Evolutionary conservation across 306 rosid species (phyloP), one percentile per base, ranked within the genome.

Genomic region (Cicer arietinum): DNA sequence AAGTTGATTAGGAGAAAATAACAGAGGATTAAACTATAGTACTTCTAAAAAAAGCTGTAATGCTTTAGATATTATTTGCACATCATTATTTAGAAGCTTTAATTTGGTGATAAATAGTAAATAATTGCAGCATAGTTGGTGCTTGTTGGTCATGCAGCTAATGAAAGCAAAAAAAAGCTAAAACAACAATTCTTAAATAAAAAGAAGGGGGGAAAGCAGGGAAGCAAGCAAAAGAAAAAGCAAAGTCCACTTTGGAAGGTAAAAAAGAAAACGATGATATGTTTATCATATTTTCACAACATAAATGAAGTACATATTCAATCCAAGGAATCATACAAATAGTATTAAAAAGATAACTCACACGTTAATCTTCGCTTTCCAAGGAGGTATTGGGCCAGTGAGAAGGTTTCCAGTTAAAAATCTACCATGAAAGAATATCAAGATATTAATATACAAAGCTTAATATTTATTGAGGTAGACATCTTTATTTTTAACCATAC

Each of bases 391-490:
- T 0, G 0, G n/a, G 6, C 70, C 70, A 2, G 70, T 42, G 70
- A 65, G 70, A 65, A 42, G 70, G 14, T 65, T 65, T 17, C 69
- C 70, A 17, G 70, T 65, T 18, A 65, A 65, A 65, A 65, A 65
- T 65, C 70, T 65, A 65, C 10, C 50, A 66, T 10, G 42, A 65
- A 42, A 42, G 40, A 44, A 17, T 66, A 44, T 10, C 53, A 66
- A 43, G 10, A 66, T 16, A 66, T 66, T 43, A 66, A 16, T 66
- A 44, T 43, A 18, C 53, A 43, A 66, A 43, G 35, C 14, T 66
- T 22, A 18, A 43, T 66, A 43, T 43, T 39, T 43, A 43, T 66
- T 43, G 52, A 66, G 40, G 17, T 42, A 22, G 41, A 30, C 65
- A 13, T 61, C 11, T 61, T 58, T 63, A 37, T 61, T 6, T 61